phyloP scores from a whole-genome alignment of 2,329 filamentous ascomycete species.

The Cercospora janseana region DNA sequence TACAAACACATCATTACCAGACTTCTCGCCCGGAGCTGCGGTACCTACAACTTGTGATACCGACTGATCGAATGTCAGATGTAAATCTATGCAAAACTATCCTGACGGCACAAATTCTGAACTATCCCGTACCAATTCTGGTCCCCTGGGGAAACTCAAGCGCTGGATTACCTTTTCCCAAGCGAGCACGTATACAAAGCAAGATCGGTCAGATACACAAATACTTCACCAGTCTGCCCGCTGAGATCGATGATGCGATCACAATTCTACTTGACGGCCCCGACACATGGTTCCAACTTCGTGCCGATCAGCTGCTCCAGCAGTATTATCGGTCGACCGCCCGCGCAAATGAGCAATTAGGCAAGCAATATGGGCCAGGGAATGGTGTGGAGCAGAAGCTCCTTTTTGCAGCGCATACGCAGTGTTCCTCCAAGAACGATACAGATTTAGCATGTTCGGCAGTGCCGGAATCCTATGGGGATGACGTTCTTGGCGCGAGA shows the following conservation, averaged over 20 bases:
- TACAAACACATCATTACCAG: not conserved
- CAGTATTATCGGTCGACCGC: not conserved
- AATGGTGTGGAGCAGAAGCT: slow-evolving; percentile 22
- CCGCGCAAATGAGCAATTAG: no score
- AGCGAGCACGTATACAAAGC: slow-evolving; percentile 27
- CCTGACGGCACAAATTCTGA: slow-evolving; percentile 9
- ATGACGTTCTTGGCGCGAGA: no score
- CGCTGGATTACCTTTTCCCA: slow-evolving; percentile 19
- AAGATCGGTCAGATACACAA: slow-evolving; percentile 5
- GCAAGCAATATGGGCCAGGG: not conserved
- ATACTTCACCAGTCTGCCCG: slow-evolving; percentile 7
- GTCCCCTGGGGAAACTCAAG: slow-evolving; percentile 10
- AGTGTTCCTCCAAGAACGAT: slow-evolving; percentile 28
- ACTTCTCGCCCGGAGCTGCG: not conserved
- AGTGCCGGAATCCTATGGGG: no score
- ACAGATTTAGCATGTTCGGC: no score
- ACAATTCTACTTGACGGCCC: slow-evolving; percentile 12
- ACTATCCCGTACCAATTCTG: slow-evolving; percentile 13
- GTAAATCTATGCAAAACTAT: slow-evolving; percentile 11
- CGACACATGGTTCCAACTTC: slow-evolving; percentile 12
- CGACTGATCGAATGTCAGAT: slow-evolving; percentile 8
- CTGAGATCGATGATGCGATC: slow-evolving; percentile 6
- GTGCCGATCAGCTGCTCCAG: slow-evolving; percentile 7
- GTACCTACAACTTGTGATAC: slow-evolving; percentile 13
- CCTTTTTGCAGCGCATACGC: slow-evolving; percentile 30